A percentile compares a stretch with the other conserved stretches of the same genome.
Evolutionary conservation across 2,329 filamentous ascomycete species (phyloP).

Genomic region (Septoria linicola): DNA sequence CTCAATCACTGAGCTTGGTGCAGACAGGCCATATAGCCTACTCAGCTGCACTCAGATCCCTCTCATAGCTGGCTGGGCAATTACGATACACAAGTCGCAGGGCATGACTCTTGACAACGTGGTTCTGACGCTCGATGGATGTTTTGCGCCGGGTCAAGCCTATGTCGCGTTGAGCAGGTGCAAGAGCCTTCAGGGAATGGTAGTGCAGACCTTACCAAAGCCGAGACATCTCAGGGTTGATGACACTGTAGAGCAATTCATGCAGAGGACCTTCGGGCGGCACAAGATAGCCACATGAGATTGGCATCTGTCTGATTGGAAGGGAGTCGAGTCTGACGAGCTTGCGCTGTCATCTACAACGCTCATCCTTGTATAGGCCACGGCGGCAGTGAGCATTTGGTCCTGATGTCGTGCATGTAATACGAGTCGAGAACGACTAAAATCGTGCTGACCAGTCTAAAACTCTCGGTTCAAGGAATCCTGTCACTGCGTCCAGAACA

Average conservation of each 20-base stretch:
- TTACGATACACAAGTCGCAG: slow-evolving; percentile 63
- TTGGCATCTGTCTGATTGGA: too few species aligned
- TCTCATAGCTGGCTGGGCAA: slow-evolving; percentile 59
- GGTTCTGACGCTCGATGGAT: slow-evolving; percentile 52
- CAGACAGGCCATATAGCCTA: slow-evolving; percentile 48
- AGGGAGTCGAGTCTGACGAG: too few species aligned
- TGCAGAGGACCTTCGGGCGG: slow-evolving; percentile 5
- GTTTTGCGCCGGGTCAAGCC: slow-evolving; percentile 59
- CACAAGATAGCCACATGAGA: too few species aligned
- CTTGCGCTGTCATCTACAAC: too few species aligned
- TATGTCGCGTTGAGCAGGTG: slow-evolving; percentile 62
- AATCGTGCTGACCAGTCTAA: too few species aligned
- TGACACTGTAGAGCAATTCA: slow-evolving; percentile 1
- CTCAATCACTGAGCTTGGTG: slow-evolving; percentile 50
- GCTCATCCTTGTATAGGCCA: too few species aligned
- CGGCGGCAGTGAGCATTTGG: too few species aligned
- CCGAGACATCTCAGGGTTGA: background rate
- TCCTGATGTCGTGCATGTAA: too few species aligned
- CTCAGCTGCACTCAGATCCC: slow-evolving; percentile 62
- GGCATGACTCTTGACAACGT: slow-evolving; percentile 62
- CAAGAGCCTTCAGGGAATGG: slow-evolving; percentile 50
- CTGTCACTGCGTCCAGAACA: too few species aligned
- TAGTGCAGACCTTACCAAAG: background rate
- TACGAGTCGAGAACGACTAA: too few species aligned
- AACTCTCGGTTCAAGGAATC: too few species aligned